Evolutionary conservation across 1,284 basidiomycete species (phyloP), one percentile per base, ranked within the genome.

Genomic region (Athelia sp.): DNA sequence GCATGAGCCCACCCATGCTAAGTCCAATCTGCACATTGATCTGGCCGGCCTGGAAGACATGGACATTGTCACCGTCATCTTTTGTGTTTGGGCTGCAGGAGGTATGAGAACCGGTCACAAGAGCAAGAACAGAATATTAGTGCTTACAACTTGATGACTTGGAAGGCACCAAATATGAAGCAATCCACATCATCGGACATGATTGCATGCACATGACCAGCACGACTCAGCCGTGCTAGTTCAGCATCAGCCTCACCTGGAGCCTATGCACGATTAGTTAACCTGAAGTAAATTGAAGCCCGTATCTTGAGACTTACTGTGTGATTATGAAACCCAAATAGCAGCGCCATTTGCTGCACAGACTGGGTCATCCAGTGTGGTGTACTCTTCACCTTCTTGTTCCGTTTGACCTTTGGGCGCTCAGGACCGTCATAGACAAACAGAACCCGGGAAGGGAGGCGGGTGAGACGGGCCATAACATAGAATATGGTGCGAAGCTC

Each of bases 171-270:
- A 56, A 98, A 98, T 2, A 98, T 66, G 56, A 98, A 85, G 23
- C 84, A 91, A 60, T 98, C 96, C 1, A 92, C 91, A 58, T 98
- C 96, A 66, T 98, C 95, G 0, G 93, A 93, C 32, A 97, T 72
- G 11, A 98, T 81, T 0, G 85, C 92, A 62, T 99, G 96, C 47
- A 98, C 87, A 49, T 88, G 67, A 0, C 91, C 92, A 29, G 85
- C 79, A 3, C 74, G 71, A 58, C 92, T 93, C 54, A 98, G 74
- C 52, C 87, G 86, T 0, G 96, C 96, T 1, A 99, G 75, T 62
- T 99, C 96, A 0, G 96, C 96, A 65, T 99, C 96, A 0, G 96
- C 96, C 67, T 98, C 96, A 10, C 93, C 96, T 0, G 91, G 91
- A 4, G 96, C 96, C 81, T 89, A 52, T 11, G 32, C 42, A 35